A percentile compares a stretch with the other conserved stretches of the same genome.
Evolutionary conservation across 2,329 filamentous ascomycete species (phyloP).

Genomic region (Neonectria faginata): DNA sequence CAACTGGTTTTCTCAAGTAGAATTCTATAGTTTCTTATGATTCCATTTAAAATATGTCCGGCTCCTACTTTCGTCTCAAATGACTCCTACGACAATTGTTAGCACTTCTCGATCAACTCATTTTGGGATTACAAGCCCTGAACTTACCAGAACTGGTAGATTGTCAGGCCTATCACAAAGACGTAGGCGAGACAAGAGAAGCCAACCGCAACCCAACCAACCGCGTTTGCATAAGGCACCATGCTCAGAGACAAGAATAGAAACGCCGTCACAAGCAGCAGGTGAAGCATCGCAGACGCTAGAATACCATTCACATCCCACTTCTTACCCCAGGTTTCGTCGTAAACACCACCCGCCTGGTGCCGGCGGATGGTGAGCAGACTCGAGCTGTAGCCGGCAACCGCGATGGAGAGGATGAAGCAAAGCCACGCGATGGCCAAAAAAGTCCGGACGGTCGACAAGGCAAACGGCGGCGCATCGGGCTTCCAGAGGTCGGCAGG

Average conservation of each 20-base stretch:
- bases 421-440: conserved; percentile 1
- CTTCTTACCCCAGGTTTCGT: not conserved
- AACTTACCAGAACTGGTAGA: not conserved
- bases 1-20: not conserved
- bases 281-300: not conserved
- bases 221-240: not conserved
- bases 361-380: not conserved
- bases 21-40: not conserved
- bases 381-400: conserved; percentile 6
- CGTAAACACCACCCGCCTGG: not conserved
- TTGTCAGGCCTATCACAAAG: not conserved
- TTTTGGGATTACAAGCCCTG: not conserved
- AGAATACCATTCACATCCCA: not conserved
- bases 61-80: not conserved
- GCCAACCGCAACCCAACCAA: conserved; percentile 2
- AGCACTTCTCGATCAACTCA: not conserved
- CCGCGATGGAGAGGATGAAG: conserved; percentile 1
- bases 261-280: not conserved
- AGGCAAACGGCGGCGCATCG: not conserved
- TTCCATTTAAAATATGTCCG: not conserved
- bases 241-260: not conserved
- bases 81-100: not conserved
- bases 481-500: conserved; percentile 11
- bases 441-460: not conserved
- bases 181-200: not conserved